A percentile compares a stretch with the other conserved stretches of the same genome.
Evolutionary conservation across 768 basidiomycete species (phyloP).

Genomic region (Phaeotremella fagi): DNA sequence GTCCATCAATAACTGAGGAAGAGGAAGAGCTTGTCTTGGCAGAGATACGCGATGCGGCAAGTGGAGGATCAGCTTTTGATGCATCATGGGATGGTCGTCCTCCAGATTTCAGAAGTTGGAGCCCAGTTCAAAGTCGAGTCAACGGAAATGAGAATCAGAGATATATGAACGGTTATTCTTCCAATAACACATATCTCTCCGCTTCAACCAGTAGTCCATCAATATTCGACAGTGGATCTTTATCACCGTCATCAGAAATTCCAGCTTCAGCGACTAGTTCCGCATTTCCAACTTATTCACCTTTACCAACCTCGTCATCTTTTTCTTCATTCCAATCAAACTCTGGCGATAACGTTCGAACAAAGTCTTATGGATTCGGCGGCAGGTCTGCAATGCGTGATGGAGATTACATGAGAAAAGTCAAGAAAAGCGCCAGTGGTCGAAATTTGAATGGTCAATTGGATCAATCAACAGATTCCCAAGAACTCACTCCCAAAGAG

Average conservation of each 20-base stretch:
- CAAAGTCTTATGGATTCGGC: constrained; percentile 39
- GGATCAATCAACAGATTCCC: constrained; percentile 9
- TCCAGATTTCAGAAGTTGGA: constrained; percentile 1
- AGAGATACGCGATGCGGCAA: constrained; percentile 21
- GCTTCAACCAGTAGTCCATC: constrained; percentile 15
- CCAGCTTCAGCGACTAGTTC: background rate
- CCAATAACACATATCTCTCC: constrained; percentile 6
- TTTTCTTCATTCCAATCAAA: constrained; percentile 32
- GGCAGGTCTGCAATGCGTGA: constrained; percentile 32
- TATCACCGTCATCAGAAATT: background rate
- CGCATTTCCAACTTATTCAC: constrained; percentile 7
- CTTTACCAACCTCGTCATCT: constrained; percentile 32
- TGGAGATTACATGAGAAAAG: constrained; percentile 31
- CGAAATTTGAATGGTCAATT: constrained; percentile 17
- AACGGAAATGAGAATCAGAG: background rate
- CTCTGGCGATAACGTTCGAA: constrained; percentile 13
- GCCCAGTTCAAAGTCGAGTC: background rate
- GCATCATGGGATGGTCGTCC: constrained; percentile 31
- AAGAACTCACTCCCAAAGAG: constrained; percentile 5
- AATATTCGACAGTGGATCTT: constrained; percentile 1
- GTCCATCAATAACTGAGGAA: constrained; percentile 30
- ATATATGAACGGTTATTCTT: background rate
- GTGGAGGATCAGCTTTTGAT: background rate
- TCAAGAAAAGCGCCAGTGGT: constrained; percentile 27
- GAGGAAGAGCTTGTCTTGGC: constrained; percentile 43